Base-by-base conservation (phyloP, 495 filamentous ascomycete genomes). In the Opeltia flavorubescens region DNA sequence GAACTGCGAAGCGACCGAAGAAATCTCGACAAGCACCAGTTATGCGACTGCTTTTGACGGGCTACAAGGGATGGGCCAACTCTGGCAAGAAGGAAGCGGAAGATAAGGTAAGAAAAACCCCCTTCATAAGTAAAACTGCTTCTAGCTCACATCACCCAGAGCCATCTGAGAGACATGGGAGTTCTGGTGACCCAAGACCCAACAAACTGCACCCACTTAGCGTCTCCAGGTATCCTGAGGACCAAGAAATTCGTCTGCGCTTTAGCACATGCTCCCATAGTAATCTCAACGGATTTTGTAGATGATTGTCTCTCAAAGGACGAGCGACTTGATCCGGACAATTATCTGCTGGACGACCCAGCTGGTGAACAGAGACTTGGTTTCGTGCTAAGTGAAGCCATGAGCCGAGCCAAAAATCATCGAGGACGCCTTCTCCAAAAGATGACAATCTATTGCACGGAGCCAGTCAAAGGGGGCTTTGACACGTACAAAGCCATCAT, bases 181-280 rank as follows among this genome's bases (percentile, higher is more conserved):
- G 83, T 99, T 45, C 67, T 79, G 55, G 74, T 94, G 1, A 79
- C 84, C 21, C 70, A 79, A 54, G 82, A 94, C 51, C 75, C 76
- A 8, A 67, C 68, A n/a, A 69, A 71, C 34, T 91, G 81, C 63
- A 82, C 85, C 47, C 83, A 95, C 61, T 75, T 99, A 12, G 87
- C 87, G 12, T 89, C 91, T 2, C 91, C 91, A 1, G 68, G 74
- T 6, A 76, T 96, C 50, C 73, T 94, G 13, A 79, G 89, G 29
- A 99, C 91, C 0, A 76, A 82, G 47, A 99, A 99, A 55, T 99
- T 99, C 57, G 80, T 95, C 34, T 77, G 77, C 40, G 85, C 86
- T 27, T 62, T 99, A 6, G 87, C 91, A 11, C 75, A 72, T 50
- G 86, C 78, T 1, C 84, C 86, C 0, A 69, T 73, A 2, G 74